Evolutionary conservation across 495 filamentous ascomycete species (phyloP), one percentile per base, ranked within the genome.

Genomic region (Penicillium samsonianum): DNA sequence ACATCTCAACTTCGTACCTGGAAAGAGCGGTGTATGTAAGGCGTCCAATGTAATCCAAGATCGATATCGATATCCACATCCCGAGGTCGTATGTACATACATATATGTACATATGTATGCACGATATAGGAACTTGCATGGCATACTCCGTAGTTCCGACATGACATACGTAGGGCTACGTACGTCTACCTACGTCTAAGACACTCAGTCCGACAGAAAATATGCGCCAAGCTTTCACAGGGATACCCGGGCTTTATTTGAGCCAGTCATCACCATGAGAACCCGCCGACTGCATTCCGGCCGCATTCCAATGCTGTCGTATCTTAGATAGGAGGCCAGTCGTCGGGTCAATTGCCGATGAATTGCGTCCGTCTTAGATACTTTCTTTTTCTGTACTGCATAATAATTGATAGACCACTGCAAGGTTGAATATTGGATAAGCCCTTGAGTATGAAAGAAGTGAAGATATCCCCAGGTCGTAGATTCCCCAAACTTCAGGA

Each of bases 201-300:
- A 41, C 10, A 41, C 10, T 25, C 49, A 23, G 19, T 23, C 25
- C 25, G n/a, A 16, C 11, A n/a, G 30, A 30, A 40, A 55, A 37
- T 38, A 55, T 55, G 53, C 42, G 30, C 50, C 38, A 40, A 53
- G 55, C n/a, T 53, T 28, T 5, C 2, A 41, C 17, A 51, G 33
- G 58, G 45, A 63, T 51, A 37, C 50, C 37, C 30, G 42, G 45
- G 52, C 50, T 59, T 52, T 61, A 51, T 28, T 33, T 41, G n/a
- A 46, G 42, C 63, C 60, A 66, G 61, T 65, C 42, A 67, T 62
- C 56, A 58, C 59, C 56, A 62, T 57, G 61, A 64, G 59, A 67
- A 64, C 55, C 53, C 59, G 58, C 66, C 61, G 66, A 56, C 37
- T 41, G 56, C 66, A 68, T 68, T 67, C 66, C 54, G 35, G 52